Conservation (phyloP, 1,284 basidiomycete genomes). For the Bondarzewia mesenterica region DNA sequence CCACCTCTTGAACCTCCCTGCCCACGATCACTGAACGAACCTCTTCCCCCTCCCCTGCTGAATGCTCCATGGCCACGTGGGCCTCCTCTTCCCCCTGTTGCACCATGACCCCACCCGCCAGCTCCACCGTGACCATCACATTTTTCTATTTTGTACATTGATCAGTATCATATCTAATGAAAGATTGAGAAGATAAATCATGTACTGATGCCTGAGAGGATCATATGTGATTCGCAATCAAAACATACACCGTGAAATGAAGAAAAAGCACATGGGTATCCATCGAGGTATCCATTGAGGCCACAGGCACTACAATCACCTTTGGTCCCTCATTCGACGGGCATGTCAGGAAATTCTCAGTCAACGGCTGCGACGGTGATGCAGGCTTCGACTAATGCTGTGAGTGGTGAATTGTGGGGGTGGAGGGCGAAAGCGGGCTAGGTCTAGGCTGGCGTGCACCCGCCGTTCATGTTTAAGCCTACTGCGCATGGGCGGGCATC, state of each 20-base stretch:
- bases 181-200: no score
- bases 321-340: constrained; percentile 4
- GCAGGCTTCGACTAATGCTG: constrained; percentile 1
- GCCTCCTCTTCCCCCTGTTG: constrained; percentile 39
- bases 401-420: constrained; percentile 11
- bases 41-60: constrained; percentile 35
- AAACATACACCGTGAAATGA: constrained; percentile 2
- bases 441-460: constrained; percentile 13
- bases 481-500: constrained; percentile 8
- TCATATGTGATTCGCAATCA: neutral
- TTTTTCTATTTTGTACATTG: constrained; percentile 38
- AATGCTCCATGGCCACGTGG: constrained; percentile 30
- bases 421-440: constrained; percentile 6
- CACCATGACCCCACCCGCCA: constrained; percentile 34
- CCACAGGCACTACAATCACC: constrained; percentile 3
- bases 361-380: constrained; percentile 9
- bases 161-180: no score
- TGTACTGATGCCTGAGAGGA: neutral
- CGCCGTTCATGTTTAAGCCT: constrained; percentile 15
- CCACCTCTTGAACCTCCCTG: constrained; percentile 21
- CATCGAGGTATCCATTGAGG: constrained; percentile 1
- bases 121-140: constrained; percentile 26
- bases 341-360: constrained; percentile 11
- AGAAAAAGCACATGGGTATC: neutral
- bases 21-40: constrained; percentile 33